These are phyloP conservation scores for Furcasterigmium furcatum DNA, from an alignment of 2,329 filamentous ascomycete genomes.

Conservation along the genomic window DNA sequence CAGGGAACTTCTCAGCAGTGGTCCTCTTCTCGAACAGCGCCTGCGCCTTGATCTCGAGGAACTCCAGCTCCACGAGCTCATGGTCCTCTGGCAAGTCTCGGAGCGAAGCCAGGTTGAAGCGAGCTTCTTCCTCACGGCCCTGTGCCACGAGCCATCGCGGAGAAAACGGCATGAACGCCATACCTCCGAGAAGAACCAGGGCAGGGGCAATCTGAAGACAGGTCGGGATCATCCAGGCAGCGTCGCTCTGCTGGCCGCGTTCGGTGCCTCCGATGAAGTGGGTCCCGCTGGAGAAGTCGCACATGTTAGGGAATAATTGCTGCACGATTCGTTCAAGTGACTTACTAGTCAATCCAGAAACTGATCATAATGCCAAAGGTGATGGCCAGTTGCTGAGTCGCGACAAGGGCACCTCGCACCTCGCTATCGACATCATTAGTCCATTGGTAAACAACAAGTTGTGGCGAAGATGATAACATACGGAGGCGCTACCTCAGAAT, in stretches of 20 bases:
- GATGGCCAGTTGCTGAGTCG: constrained; percentile 50
- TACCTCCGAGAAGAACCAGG: constrained; percentile 62
- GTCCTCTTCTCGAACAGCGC: constrained; percentile 27
- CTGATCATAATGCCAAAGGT: constrained; percentile 62
- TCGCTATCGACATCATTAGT: too few relatives aligned
- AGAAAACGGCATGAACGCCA: constrained; percentile 77
- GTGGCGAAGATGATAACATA: too few relatives aligned
- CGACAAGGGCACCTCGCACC: constrained; percentile 39
- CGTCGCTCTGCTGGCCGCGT: constrained; percentile 52
- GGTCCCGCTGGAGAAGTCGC: too few relatives aligned
- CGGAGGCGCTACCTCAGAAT: constrained; percentile 43
- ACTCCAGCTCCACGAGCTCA: constrained; percentile 23
- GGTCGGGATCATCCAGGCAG: constrained; percentile 72
- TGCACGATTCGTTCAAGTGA: too few relatives aligned
- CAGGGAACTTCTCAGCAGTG: constrained; percentile 22
- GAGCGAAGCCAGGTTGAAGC: constrained; percentile 23
- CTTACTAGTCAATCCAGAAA: constrained; percentile 64
- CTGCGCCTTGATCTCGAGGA: constrained; percentile 31
- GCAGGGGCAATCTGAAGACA: constrained; percentile 69
- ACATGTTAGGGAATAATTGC: too few relatives aligned
- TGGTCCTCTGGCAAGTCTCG: constrained; percentile 26
- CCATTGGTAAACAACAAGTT: too few relatives aligned
- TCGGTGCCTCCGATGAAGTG: constrained; percentile 61
- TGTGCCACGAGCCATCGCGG: constrained; percentile 75
- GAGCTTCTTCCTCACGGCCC: constrained; percentile 51